Base-by-base conservation (phyloP, 2,329 filamentous ascomycete species). In the Phaeophleospora eucalypticola region DNA sequence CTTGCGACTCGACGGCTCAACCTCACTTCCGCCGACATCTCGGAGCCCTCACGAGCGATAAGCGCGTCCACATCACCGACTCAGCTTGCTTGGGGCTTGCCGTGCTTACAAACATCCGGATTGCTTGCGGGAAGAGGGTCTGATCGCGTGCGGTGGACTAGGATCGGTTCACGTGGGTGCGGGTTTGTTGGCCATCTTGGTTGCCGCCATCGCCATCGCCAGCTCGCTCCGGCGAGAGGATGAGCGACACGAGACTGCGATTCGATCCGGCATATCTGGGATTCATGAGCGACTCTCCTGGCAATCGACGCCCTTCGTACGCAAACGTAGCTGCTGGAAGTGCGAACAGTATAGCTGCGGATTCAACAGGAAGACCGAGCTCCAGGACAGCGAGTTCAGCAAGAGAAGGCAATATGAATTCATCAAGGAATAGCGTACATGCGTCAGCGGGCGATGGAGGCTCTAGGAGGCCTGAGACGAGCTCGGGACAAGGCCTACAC, bases 401-500 rank as follows among this genome's bases (percentile, higher is more conserved):
- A 43, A 42, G 45, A 36, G 39, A 38, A 20, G 21, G 21, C 38
- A 38, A 36, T 7, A 42, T 42, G 39, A 38, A 24, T 36, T 14
- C 34, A 4, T 24, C 39, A 18, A 41, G 45, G 35, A 43, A 17
- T 14, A 34, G 21, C 12, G 32, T 8, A 19, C 27, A 47, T 27
- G 48, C 44, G 3, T 12, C 43, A 27, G 14, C 24, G 36, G 46
- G 36, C 35, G 41, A 45, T 43, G 40, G 43, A 18, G 41, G 41
- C 15, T 36, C 40, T 15, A 47, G 49, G 15, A 50, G 49, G 37
- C 18, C 49, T 36, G 49, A 33, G 14, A 39, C 34, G 21, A 46
- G 44, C 21, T 36, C 19, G 17, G 52, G 45, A 16, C 38, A 37
- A 48, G 50, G 48, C 47, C 44, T 34, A 41, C 37, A 34, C 4